phyloP scores from a whole-genome alignment of 192 early-diverging fungal species.

The Backusella morwellensis region DNA sequence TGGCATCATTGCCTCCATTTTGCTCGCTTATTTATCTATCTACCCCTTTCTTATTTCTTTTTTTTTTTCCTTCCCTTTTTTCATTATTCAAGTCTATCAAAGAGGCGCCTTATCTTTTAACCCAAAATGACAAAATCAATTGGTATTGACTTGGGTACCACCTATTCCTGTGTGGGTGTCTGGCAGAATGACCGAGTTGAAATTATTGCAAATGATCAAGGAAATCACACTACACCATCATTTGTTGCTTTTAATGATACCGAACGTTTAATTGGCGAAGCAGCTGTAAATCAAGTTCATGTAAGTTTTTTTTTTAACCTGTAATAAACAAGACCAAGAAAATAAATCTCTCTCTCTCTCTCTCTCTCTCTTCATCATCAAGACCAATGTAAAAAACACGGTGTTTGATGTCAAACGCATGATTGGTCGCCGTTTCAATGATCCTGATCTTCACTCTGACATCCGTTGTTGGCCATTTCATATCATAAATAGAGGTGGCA shows the following conservation, averaged over 20 bases:
- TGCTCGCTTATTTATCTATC: too few relatives aligned
- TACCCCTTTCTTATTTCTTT: too few relatives aligned
- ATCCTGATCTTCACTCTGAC: slow-evolving; percentile 83
- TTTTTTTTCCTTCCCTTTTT: too few relatives aligned
- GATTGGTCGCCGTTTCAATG: slow-evolving; percentile 79
- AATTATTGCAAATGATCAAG: slow-evolving; percentile 94
- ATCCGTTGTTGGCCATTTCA: slow-evolving; percentile 92
- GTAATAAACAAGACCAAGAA: too few relatives aligned
- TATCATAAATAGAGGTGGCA: slow-evolving; percentile 68
- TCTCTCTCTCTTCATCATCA: too few relatives aligned
- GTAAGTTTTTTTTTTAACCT: background rate
- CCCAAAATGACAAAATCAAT: background rate
- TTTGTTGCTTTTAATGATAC: slow-evolving; percentile 89
- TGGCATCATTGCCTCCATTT: too few relatives aligned
- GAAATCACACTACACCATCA: slow-evolving; percentile 89
- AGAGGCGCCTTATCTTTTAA: too few relatives aligned
- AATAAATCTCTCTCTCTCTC: too few relatives aligned
- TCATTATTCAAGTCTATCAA: too few relatives aligned
- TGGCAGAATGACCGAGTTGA: slow-evolving; percentile 48
- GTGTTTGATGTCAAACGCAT: slow-evolving; percentile 92
- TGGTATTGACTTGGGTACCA: slow-evolving; percentile 48
- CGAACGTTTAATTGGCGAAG: slow-evolving; percentile 87
- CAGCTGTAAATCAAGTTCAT: slow-evolving; percentile 90
- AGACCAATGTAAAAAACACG: slow-evolving; percentile 75
- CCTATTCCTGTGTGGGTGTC: slow-evolving; percentile 41